Evolutionary conservation across 2,329 filamentous ascomycete genomes (phyloP).

Genomic region (Lachnellula suecica): DNA sequence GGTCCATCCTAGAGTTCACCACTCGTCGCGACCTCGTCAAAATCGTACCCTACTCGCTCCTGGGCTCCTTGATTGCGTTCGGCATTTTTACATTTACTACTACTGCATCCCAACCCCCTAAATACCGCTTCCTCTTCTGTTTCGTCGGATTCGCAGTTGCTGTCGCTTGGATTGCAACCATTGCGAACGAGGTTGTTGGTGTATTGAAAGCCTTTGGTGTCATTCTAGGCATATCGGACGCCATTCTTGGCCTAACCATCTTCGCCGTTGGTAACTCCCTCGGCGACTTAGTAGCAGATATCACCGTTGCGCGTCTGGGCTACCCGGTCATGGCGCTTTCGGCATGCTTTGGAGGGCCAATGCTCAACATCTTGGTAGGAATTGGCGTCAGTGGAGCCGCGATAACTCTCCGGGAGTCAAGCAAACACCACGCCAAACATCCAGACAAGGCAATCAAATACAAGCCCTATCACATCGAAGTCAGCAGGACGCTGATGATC

Average conservation of each 20-base stretch:
- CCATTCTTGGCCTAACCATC: slow-evolving; percentile 89
- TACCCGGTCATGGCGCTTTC: slow-evolving; percentile 95
- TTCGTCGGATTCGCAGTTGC: slow-evolving; percentile 88
- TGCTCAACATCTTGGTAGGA: slow-evolving; percentile 95
- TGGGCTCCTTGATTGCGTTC: slow-evolving; percentile 68
- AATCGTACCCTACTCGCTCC: slow-evolving; percentile 62
- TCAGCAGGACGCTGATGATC: slow-evolving; percentile 82
- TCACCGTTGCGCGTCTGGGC: slow-evolving; percentile 88
- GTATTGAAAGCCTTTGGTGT: slow-evolving; percentile 92
- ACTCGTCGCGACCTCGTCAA: slow-evolving; percentile 51
- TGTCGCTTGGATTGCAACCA: slow-evolving; percentile 94
- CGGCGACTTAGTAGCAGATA: slow-evolving; percentile 90
- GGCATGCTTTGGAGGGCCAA: slow-evolving; percentile 96
- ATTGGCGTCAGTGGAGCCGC: slow-evolving; percentile 90
- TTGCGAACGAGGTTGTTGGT: slow-evolving; percentile 93
- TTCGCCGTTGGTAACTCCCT: slow-evolving; percentile 96
- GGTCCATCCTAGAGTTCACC: slow-evolving; percentile 61
- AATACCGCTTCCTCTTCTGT: slow-evolving; percentile 76
- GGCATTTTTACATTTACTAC: slow-evolving; percentile 68
- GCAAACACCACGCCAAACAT: slow-evolving; percentile 64
- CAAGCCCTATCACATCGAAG: slow-evolving; percentile 77
- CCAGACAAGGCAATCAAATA: slow-evolving; percentile 65
- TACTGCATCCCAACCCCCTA: slow-evolving; percentile 63
- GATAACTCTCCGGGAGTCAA: slow-evolving; percentile 74
- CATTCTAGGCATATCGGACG: slow-evolving; percentile 89